Percentiles rank a stretch among this genome's conserved stretches.
phyloP scores from a whole-genome alignment of 2,329 filamentous ascomycete genomes.

The Trematosphaeria pertusa region DNA sequence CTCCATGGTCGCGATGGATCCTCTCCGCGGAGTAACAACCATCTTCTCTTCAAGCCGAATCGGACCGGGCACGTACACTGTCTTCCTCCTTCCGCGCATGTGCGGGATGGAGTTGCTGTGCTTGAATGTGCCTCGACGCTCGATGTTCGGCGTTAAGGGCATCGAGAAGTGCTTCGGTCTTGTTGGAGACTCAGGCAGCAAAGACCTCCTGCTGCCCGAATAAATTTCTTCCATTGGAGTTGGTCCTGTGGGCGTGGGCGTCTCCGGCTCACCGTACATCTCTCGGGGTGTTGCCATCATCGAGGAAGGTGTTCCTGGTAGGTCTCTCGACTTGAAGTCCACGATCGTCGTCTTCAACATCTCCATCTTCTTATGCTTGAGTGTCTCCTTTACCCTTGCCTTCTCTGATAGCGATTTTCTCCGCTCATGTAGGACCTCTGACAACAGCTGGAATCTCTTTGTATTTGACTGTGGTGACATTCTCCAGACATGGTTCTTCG shows the following conservation, averaged over 20 bases:
- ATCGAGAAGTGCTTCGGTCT: slow-evolving; percentile 16
- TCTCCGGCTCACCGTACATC: slow-evolving; percentile 28
- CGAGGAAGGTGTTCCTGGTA: slow-evolving; percentile 34
- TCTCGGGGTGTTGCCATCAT: slow-evolving; percentile 39
- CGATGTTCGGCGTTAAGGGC: slow-evolving; percentile 21
- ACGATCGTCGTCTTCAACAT: slow-evolving; percentile 31
- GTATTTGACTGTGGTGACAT: slow-evolving; percentile 6
- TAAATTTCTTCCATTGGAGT: slow-evolving; percentile 1
- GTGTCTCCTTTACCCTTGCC: slow-evolving; percentile 28
- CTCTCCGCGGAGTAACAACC: slow-evolving; percentile 42
- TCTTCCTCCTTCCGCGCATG: slow-evolving; percentile 8
- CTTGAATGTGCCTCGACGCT: slow-evolving; percentile 18
- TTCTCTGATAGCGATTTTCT: slow-evolving; percentile 27
- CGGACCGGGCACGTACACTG: slow-evolving; percentile 51
- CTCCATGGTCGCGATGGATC: slow-evolving; percentile 50
- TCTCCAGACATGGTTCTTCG: slow-evolving; percentile 18
- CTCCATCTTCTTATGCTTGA: slow-evolving; percentile 28
- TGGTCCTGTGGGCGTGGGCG: slow-evolving; percentile 14
- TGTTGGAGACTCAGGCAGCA: slow-evolving; percentile 5
- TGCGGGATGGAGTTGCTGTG: slow-evolving; percentile 32
- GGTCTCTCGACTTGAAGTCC: slow-evolving; percentile 19
- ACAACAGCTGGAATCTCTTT: slow-evolving; percentile 6
- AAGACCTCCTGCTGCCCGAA: neutral
- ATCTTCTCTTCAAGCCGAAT: slow-evolving; percentile 48
- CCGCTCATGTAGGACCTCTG: slow-evolving; percentile 5